Evolutionary conservation across 768 basidiomycete species (phyloP), one percentile per base, ranked within the genome.

Genomic region (Exidia glandulosa): DNA sequence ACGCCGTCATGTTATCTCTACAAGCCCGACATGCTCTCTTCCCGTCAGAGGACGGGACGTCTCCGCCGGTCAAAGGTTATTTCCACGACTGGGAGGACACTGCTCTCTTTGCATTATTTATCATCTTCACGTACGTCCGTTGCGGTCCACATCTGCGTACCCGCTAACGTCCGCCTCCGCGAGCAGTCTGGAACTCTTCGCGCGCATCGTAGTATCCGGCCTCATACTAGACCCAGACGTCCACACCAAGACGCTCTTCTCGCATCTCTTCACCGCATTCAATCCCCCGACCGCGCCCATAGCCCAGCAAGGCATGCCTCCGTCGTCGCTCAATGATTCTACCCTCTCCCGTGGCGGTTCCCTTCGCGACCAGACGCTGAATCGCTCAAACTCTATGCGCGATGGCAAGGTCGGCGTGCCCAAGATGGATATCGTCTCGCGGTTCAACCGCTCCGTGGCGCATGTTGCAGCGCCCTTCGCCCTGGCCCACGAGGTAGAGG

Each of bases 81-180:
- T 96, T 97, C 73, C 83, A 86, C 61, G 64, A 72, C 13, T 97
- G 94, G 94, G 91, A 94, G 66, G 94, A 97, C 71, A 86, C 82
- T 66, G 84, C 78, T 23, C 75, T 97, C n/a, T 90, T 97, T 70
- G 80, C 67, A 23, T 73, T 97, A 58, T 97, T 97, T 72, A 72
- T 86, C 61, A 66, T 90, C 65, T 97, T 92, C 78, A 93, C 92
- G 88, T 87, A 73, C 67, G 86, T 80, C 14, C 25, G 47, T 33
- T 56, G 56, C 36, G 60, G n/a, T 32, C n/a, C n/a, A n/a, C 36
- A 25, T 57, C 23, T 23, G 50, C 33, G 34, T 16, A 29, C 2
- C 13, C 30, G 7, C 14, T 23, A 45, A 27, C 59, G 41, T 60
- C 63, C 69, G 25, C 36, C 60, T 2, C 56, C 36, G 9, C 27